phyloP scores from a whole-genome alignment of 2,329 filamentous ascomycete genomes.

The Ophiostoma ulmi region DNA sequence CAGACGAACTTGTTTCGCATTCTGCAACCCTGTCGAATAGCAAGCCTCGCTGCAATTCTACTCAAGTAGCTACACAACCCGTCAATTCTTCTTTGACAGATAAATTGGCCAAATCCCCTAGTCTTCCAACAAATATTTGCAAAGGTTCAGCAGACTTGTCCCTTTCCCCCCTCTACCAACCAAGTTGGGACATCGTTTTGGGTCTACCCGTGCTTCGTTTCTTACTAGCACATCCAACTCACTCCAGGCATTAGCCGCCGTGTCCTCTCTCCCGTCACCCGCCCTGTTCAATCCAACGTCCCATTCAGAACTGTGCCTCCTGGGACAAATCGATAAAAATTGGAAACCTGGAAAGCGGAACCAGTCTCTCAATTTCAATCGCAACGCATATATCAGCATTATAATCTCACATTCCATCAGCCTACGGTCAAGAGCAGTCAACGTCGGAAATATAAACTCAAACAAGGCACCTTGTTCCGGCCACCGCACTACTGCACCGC shows the following conservation, averaged over 20 bases:
- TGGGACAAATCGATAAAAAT: background rate
- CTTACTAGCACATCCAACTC: constrained; percentile 9
- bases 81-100: background rate
- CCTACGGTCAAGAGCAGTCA: background rate
- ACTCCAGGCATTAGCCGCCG: background rate
- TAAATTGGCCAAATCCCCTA: background rate
- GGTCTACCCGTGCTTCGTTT: constrained; percentile 8
- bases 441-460: background rate
- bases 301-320: background rate
- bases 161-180: background rate
- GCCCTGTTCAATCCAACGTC: background rate
- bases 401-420: background rate
- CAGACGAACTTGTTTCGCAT: constrained; percentile 5
- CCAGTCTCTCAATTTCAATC: background rate
- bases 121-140: background rate
- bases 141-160: background rate
- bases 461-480: background rate
- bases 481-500: constrained; percentile 20
- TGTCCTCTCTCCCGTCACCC: background rate
- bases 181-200: background rate
- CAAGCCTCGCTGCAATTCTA: background rate
- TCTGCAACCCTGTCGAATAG: constrained; percentile 8
- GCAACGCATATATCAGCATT: background rate
- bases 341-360: background rate
- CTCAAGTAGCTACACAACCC: background rate